phyloP scores from a whole-genome alignment of 768 basidiomycete species.

The Naganishia randhawae region DNA sequence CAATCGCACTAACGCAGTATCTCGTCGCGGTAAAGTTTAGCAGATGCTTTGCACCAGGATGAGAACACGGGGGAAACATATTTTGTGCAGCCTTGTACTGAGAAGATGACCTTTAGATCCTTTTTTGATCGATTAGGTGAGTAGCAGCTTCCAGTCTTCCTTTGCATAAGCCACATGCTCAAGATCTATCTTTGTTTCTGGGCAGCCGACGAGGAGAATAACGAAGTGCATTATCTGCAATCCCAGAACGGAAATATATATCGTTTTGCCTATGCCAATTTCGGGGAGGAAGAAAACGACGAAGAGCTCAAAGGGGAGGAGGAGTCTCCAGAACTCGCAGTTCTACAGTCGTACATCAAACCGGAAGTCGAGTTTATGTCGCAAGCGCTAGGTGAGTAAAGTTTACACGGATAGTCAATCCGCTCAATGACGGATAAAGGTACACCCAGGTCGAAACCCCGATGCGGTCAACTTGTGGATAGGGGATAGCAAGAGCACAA shows the following conservation, averaged over 20 bases:
- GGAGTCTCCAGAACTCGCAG: conserved; percentile 57
- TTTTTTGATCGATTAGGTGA: conserved; percentile 56
- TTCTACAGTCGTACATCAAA: conserved; percentile 65
- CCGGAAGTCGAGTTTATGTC: conserved; percentile 69
- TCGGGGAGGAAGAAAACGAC: conserved; percentile 30
- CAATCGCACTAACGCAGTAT: not conserved
- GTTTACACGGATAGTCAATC: too few relatives aligned
- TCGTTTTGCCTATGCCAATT: conserved; percentile 51
- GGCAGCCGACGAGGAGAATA: conserved; percentile 25
- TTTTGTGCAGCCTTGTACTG: conserved; percentile 70
- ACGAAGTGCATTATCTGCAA: conserved; percentile 69
- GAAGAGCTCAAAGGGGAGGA: conserved; percentile 27
- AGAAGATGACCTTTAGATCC: conserved; percentile 64
- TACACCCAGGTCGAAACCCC: conserved; percentile 47
- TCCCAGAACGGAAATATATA: conserved; percentile 89
- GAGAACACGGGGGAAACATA: conserved; percentile 60
- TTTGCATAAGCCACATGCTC: too few relatives aligned
- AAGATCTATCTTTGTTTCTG: too few relatives aligned
- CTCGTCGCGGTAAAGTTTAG: conserved; percentile 56
- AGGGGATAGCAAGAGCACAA: conserved; percentile 69
- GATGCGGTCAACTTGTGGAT: conserved; percentile 96
- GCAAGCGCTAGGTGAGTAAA: conserved; percentile 67
- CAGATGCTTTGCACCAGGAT: conserved; percentile 64
- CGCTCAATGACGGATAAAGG: not conserved
- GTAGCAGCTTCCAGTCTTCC: conserved; percentile 1